Base-by-base conservation (phyloP, 2,329 filamentous ascomycete species). In the Colletotrichum liaoningense region DNA sequence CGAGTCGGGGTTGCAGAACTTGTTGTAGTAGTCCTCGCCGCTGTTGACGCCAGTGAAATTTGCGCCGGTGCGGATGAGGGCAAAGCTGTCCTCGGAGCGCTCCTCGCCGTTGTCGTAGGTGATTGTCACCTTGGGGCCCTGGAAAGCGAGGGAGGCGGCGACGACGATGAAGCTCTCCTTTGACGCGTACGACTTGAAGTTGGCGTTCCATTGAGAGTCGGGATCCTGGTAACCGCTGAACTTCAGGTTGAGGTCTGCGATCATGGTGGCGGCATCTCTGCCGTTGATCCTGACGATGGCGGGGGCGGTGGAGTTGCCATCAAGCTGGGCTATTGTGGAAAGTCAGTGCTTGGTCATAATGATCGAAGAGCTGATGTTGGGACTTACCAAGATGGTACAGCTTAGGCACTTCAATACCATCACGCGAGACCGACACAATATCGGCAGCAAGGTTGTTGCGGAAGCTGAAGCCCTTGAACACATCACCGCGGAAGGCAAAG, bases 371-470 rank as follows among this genome's bases (percentile, higher is more conserved):
- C 2, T 9, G 0, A 64, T 42, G 19, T 19, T 78, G 0, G 4
- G 67, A 77, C 81, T 80, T 59, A 85, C 84, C 76, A 69, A 87
- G 87, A 24, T 87, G 84, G 73, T 90, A 92, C 2, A 91, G 83
- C 71, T 90, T 85, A 0, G 91, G 91, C 12, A 90, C 78, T 66
- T 87, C 85, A 22, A 84, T 79, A n/a, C 91, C 91, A 77, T 93
- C 90, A 4, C 81, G 76, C 2, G 90, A 93, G 8, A 92, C 85
- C 0, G 91, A 92, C 0, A 92, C 89, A 1, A 93, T 77, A 22
- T 82, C 80, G 7, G 69, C 24, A 1, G 78, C 78, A 7, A 83
- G 73, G 4, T 64, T 72, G 42, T 81, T 83, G 77, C 63, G 84
- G 82, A 77, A 87, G 79, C 30, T 83, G 58, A 91, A 90, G 0